Base-by-base conservation (phyloP, 176 grass and related monocot species). In the Juncus inflexus region DNA sequence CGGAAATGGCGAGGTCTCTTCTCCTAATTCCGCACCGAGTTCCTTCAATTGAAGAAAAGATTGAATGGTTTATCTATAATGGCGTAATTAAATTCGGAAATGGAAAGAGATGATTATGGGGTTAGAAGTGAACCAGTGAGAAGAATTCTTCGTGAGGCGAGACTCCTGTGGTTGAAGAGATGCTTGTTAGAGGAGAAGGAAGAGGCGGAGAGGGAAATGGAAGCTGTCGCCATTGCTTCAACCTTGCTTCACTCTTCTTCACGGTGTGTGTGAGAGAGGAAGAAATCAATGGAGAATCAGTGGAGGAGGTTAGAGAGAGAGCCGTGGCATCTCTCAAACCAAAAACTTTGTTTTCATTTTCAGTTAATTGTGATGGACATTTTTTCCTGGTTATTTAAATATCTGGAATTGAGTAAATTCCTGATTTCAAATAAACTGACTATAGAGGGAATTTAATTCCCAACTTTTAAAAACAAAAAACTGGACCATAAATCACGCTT, bases 1-100 rank as follows among this genome's bases (percentile, higher is more conserved):
- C 87, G 61, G 92, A 79, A 62, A 89, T 57, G 37, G 87, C 40
- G 61, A 89, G 45, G 57, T 91, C 82, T 76, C 88, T 89, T 75
- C 88, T 83, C 76, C 62, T 68, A 68, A 91, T 72, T 62, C 66
- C 40, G 4, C 74, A 74, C 66, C 65, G 66, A 43, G 55, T 77
- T 52, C 81, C 81, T 83, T 64, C 41, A 52, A 60, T 52, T 14
- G 11, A 63, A 51, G 56, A 60, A 43, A 42, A 3, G 12, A 12
- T 0, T 12, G 14, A 13, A 13, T 5, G 3, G 39, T 15, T 15
- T 11, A 51, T 35, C 12, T 14, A 14, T 55, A 51, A 61, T 14
- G 37, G 12, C 28, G 47, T 12, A 9, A 58, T 51, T 50, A 69
- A 28, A 14, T 2, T 11, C 15, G 35, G 50, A 70, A 69, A 55